Evolutionary conservation across 352 stramenopile species (phyloP), one percentile per base, ranked within the genome.

Genomic region (Pilasporangium apinafurcum): DNA sequence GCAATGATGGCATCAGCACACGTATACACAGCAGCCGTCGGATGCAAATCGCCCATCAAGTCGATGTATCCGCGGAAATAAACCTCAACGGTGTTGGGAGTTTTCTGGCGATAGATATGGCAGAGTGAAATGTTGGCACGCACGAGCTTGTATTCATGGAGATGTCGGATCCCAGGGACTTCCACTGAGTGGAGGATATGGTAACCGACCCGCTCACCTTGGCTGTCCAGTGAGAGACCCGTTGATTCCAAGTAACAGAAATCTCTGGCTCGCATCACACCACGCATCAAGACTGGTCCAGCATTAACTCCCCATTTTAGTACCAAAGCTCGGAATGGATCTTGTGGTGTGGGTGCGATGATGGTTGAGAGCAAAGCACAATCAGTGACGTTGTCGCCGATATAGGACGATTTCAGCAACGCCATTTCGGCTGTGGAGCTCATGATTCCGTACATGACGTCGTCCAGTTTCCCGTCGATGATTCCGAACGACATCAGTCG

Each of bases 281-380:
- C 51, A 22, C 53, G 37, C 2, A 67, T 42, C 17, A 73, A 16
- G 56, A 1, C 38, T 51, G 17, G 56, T 60, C 27, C 65, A 48
- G 21, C 65, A 66, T 38, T 44, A 14, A 87, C 64, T 25, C 61
- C 52, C 75, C 75, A 87, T 38, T 85, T 85, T 43, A 87, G 44
- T 20, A 61, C 63, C 1, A 85, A 40, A 1, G 73, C 70, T n/a
- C 68, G 42, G 21, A 87, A 70, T 4, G 75, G 75, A 9, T 68
- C 50, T n/a, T 56, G 53, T 0, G 44, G 48, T 2, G 65, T 74
- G 22, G 75, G 55, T 2, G 32, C 4, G 17, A 51, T 34, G 18
- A 87, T 48, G n/a, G 56, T 48, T 0, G 50, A 45, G 2, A 87
- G 39, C 18, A 85, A 59, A 8, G 51, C 62, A 26, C 56, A 65